Percentiles rank a stretch among this genome's conserved stretches.
Evolutionary conservation across 805 yeast genomes (phyloP).

Genomic region (Ogataea parapolymorpha): DNA sequence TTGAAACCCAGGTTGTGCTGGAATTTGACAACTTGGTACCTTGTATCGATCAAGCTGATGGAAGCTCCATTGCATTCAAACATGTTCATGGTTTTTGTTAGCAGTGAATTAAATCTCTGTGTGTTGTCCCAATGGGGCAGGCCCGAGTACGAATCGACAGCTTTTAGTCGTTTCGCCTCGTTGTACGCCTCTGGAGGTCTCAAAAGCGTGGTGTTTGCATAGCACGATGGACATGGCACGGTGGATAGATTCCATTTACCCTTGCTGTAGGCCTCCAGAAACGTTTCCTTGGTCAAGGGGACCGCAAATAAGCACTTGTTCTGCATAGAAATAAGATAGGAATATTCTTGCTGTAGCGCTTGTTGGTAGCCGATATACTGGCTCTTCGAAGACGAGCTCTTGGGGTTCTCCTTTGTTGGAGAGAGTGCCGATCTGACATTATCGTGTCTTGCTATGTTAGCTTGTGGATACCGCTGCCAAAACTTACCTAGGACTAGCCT

Average conservation of each 20-base stretch:
- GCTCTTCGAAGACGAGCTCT: constrained; percentile 1
- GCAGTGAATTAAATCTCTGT: constrained; percentile 36
- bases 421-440: neutral
- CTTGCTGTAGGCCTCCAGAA: constrained; percentile 52
- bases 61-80: constrained; percentile 52
- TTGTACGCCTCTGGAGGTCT: constrained; percentile 57
- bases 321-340: constrained; percentile 17
- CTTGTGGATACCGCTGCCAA: neutral
- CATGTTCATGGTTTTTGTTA: constrained; percentile 37
- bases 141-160: constrained; percentile 39
- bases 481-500: constrained; percentile 13
- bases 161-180: constrained; percentile 44
- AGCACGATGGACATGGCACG: constrained; percentile 55
- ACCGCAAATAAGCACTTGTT: constrained; percentile 23
- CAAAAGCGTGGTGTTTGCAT: constrained; percentile 44
- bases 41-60: constrained; percentile 53
- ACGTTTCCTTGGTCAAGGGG: constrained; percentile 49
- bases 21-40: constrained; percentile 47
- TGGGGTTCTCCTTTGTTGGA: constrained; percentile 4
- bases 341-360: constrained; percentile 12
- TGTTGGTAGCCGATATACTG: constrained; percentile 4
- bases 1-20: constrained; percentile 45
- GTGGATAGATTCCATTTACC: constrained; percentile 56
- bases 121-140: constrained; percentile 50
- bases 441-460: constrained; percentile 1